Conservation (phyloP, 345 rosid genomes). For the Aurinia saxatilis region DNA sequence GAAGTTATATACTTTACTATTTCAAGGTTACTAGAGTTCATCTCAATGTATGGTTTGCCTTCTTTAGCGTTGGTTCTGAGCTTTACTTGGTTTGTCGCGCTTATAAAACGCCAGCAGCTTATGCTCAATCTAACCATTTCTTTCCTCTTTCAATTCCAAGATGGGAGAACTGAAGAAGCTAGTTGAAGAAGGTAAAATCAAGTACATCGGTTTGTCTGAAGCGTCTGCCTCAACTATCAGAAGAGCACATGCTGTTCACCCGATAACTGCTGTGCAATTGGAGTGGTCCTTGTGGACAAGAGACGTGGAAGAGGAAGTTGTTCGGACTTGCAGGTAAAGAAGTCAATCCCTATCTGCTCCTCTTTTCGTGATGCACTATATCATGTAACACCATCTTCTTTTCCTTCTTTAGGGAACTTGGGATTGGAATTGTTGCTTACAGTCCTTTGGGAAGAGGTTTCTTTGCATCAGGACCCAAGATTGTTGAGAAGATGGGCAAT, state of each 20-base stretch:
- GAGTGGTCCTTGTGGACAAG: conserved; percentile 78
- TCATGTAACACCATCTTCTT: not conserved
- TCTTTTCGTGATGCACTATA: not conserved
- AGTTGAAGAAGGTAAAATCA: conserved; percentile 68
- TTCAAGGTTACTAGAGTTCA: not conserved
- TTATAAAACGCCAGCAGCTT: not conserved
- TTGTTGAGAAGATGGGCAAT: conserved; percentile 29
- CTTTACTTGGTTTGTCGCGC: too few relatives aligned
- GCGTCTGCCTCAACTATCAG: conserved; percentile 75
- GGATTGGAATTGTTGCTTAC: conserved; percentile 67
- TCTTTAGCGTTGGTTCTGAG: too few relatives aligned
- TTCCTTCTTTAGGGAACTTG: conserved; percentile 44
- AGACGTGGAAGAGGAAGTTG: conserved; percentile 57
- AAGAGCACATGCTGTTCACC: conserved; percentile 77
- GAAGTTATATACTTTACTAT: too few relatives aligned
- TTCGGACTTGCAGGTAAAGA: conserved; percentile 26
- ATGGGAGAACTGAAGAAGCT: conserved; percentile 67
- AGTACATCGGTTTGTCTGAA: conserved; percentile 59
- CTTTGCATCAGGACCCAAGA: conserved; percentile 48
- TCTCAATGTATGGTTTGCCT: not conserved
- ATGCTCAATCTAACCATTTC: not conserved
- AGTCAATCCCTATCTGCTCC: not conserved
- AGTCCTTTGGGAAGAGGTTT: conserved; percentile 69
- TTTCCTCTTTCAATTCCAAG: not conserved
- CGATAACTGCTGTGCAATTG: conserved; percentile 49